phyloP scores from a whole-genome alignment of 768 basidiomycete species.

The Panaeolus papilionaceus region DNA sequence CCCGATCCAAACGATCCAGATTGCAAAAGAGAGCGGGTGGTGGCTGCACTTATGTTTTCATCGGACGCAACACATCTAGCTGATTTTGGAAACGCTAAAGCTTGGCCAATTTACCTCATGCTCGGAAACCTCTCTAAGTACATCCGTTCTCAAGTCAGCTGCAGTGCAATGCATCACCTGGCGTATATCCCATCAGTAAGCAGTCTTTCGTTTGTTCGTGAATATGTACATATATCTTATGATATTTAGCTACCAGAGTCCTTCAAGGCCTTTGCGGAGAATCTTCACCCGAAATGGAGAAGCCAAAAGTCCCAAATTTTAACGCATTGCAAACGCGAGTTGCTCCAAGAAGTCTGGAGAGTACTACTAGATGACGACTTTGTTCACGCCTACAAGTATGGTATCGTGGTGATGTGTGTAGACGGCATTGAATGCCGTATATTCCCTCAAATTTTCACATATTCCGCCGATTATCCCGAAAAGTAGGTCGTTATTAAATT shows the following conservation, averaged over 20 bases:
- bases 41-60: conserved; percentile 37
- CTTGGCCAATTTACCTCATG: conserved; percentile 50
- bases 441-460: conserved; percentile 38
- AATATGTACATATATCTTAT: not conserved
- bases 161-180: conserved; percentile 44
- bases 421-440: conserved; percentile 38
- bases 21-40: conserved; percentile 26
- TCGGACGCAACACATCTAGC: conserved; percentile 43
- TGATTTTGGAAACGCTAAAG: conserved; percentile 40
- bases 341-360: conserved; percentile 40
- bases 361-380: conserved; percentile 26
- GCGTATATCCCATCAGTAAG: conserved; percentile 49
- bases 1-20: conserved; percentile 20
- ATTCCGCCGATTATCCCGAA: conserved; percentile 44
- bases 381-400: conserved; percentile 32
- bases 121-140: conserved; percentile 52
- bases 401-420: conserved; percentile 23
- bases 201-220: conserved; percentile 8
- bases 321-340: conserved; percentile 38
- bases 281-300: conserved; percentile 18
- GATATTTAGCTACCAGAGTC: conserved; percentile 25
- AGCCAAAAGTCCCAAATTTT: conserved; percentile 16
- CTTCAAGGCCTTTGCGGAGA: conserved; percentile 26
- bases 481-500: conserved; percentile 26
- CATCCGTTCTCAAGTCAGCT: conserved; percentile 31